These are phyloP conservation scores for Maudiozyma bulderi DNA, from an alignment of 805 yeast species.

Conservation along the genomic window DNA sequence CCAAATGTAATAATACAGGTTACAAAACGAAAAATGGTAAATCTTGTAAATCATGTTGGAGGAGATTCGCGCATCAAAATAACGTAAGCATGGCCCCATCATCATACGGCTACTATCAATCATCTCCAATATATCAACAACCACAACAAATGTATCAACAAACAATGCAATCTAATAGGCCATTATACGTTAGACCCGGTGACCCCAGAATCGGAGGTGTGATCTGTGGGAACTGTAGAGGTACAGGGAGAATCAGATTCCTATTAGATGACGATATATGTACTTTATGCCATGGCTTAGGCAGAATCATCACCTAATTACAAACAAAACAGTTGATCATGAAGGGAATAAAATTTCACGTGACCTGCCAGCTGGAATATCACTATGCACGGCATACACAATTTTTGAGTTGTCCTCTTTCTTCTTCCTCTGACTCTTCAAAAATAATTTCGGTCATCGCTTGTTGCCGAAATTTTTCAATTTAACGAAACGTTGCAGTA, in stretches of 20 bases:
- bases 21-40: constrained; percentile 48
- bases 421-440: neutral
- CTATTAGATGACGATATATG: constrained; percentile 56
- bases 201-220: constrained; percentile 71
- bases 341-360: neutral
- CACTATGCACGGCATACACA: neutral
- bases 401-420: neutral
- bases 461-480: no score
- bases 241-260: constrained; percentile 47
- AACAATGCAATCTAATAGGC: constrained; percentile 19
- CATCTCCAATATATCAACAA: constrained; percentile 7
- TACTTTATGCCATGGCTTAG: constrained; percentile 57
- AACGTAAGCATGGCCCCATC: constrained; percentile 17
- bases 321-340: neutral
- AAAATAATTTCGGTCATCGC: no score
- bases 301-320: constrained; percentile 34
- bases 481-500: no score
- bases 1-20: constrained; percentile 70
- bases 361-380: neutral
- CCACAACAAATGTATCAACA: constrained; percentile 10
- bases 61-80: constrained; percentile 39
- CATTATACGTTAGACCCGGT: constrained; percentile 53
- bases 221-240: constrained; percentile 64
- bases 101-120: constrained; percentile 4
- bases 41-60: constrained; percentile 66